Percentiles rank a stretch among this genome's conserved stretches.
Evolutionary conservation across 75 land plant genomes (phyloP).

Genomic region (Pseudotsuga menziesii): DNA sequence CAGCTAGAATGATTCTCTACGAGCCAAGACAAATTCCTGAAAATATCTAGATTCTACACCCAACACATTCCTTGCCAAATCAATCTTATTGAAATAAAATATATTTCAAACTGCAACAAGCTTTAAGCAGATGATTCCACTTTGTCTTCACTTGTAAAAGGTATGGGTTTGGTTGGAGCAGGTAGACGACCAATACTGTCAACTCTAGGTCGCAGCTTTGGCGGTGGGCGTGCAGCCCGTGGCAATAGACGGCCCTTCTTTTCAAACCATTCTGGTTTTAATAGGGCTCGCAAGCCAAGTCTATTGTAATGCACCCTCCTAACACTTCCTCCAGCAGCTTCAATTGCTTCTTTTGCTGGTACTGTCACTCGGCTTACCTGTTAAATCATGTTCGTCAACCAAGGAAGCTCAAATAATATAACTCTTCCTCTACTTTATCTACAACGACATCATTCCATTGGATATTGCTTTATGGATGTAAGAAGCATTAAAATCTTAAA

Average conservation of each 20-base stretch:
- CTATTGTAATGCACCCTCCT: conserved; percentile 81
- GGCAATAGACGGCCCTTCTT: conserved; percentile 87
- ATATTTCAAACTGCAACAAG: background rate
- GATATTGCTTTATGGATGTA: background rate
- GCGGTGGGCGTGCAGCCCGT: conserved; percentile 77
- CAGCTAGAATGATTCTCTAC: background rate
- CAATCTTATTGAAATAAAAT: background rate
- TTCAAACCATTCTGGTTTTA: conserved; percentile 91
- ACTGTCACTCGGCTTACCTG: conserved; percentile 90
- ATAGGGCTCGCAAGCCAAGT: conserved; percentile 71
- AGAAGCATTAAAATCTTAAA: background rate
- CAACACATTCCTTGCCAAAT: background rate
- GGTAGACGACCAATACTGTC: conserved; percentile 90
- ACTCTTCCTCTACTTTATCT: background rate
- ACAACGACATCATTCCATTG: background rate
- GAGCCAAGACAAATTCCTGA: background rate
- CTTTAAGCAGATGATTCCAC: conserved; percentile 1
- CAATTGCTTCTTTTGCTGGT: conserved; percentile 79
- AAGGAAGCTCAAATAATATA: background rate
- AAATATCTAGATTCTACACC: background rate
- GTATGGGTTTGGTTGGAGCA: conserved; percentile 75
- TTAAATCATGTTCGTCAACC: background rate
- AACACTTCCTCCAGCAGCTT: conserved; percentile 89
- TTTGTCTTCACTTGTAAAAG: conserved; percentile 34
- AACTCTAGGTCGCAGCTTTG: conserved; percentile 65